Evolutionary conservation across 371 early-diverging fungal genomes (phyloP).

Genomic region (Aphelidium insulamus): DNA sequence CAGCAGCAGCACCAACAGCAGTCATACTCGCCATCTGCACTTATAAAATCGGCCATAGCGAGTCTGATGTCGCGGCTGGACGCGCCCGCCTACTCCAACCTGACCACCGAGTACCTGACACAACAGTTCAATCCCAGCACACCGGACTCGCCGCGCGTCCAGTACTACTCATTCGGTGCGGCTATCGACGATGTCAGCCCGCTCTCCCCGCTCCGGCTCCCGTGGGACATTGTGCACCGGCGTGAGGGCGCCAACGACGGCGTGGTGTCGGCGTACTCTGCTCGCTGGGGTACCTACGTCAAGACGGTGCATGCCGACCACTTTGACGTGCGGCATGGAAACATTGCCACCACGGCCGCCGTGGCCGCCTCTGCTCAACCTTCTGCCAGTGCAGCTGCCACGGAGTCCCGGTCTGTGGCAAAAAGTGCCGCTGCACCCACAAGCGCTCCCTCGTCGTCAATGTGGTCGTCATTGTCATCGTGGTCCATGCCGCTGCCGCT

Average conservation of each 20-base stretch:
- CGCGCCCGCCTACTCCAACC: conserved; percentile 64
- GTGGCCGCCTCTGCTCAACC: too few species aligned
- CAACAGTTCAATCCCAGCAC: conserved; percentile 65
- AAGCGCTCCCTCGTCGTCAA: too few species aligned
- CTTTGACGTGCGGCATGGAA: conserved; percentile 68
- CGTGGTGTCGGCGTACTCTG: conserved; percentile 50
- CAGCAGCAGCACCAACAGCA: conserved; percentile 3
- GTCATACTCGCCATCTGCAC: too few species aligned
- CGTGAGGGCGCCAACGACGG: conserved; percentile 83
- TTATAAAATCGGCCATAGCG: too few species aligned
- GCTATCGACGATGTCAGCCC: conserved; percentile 9
- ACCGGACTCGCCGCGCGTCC: conserved; percentile 42
- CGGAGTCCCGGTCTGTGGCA: too few species aligned
- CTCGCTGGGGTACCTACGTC: conserved; percentile 66
- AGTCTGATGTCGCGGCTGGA: conserved; percentile 32
- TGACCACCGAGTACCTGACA: conserved; percentile 61
- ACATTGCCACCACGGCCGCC: too few species aligned
- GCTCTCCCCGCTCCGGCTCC: conserved; percentile 26
- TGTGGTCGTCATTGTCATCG: too few species aligned
- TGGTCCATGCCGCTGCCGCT: too few species aligned
- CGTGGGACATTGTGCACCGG: conserved; percentile 38
- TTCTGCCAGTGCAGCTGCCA: too few species aligned
- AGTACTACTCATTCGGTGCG: conserved; percentile 61
- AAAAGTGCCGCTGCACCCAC: too few species aligned
- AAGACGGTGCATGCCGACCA: conserved; percentile 58